These are phyloP conservation scores for Globisporangium camurandrum DNA, from an alignment of 352 stramenopile genomes.

Conservation along the genomic window DNA sequence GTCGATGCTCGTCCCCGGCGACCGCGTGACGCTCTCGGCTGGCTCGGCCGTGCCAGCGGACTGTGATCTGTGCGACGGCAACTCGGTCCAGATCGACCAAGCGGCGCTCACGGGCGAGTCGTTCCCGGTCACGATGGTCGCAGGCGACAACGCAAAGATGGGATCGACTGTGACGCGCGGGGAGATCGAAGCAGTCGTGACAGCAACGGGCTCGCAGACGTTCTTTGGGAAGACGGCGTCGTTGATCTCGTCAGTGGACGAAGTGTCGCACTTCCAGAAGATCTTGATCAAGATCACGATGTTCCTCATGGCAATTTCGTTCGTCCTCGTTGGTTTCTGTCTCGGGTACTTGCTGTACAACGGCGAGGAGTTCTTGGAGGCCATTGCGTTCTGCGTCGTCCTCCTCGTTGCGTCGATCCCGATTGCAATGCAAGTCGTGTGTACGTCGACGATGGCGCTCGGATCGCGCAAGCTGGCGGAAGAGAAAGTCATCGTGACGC, in stretches of 20 bases:
- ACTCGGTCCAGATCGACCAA: conserved; percentile 87
- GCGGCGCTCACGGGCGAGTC: conserved; percentile 92
- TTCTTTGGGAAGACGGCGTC: conserved; percentile 89
- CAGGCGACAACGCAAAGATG: conserved; percentile 83
- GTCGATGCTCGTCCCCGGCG: conserved; percentile 89
- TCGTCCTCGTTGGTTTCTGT: conserved; percentile 84
- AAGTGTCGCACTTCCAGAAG: conserved; percentile 86
- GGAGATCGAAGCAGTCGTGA: conserved; percentile 91
- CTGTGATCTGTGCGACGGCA: conserved; percentile 77
- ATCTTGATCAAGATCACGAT: conserved; percentile 91
- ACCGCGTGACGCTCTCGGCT: conserved; percentile 86
- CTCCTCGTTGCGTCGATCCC: conserved; percentile 91
- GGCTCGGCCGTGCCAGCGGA: conserved; percentile 91
- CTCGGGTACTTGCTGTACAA: conserved; percentile 83
- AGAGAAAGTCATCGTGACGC: conserved; percentile 90
- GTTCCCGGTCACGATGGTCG: conserved; percentile 85
- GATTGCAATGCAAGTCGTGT: conserved; percentile 92
- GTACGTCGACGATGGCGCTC: conserved; percentile 89
- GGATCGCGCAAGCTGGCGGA: conserved; percentile 86
- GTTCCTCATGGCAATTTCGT: conserved; percentile 81
- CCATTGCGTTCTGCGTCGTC: conserved; percentile 86
- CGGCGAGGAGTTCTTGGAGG: conserved; percentile 64
- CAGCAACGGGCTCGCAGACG: conserved; percentile 83
- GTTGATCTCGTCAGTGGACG: conserved; percentile 67
- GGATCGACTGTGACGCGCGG: conserved; percentile 78